Conservation (phyloP, 164 flowering plant genomes). For the Vitis rotundifolia region DNA sequence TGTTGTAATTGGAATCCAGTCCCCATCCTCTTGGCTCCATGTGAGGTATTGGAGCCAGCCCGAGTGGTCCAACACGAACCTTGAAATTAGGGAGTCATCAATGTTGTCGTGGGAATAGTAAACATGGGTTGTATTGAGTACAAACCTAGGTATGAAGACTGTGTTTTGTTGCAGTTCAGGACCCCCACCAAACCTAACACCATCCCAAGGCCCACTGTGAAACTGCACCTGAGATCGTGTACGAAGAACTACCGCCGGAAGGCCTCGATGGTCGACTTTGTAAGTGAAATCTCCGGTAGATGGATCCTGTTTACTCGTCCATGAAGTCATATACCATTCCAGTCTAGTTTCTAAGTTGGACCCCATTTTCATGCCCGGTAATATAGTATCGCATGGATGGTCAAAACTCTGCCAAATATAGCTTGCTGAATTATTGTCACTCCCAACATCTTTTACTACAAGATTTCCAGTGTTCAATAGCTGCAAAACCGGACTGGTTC, state of each 20-base stretch:
- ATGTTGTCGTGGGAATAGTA: not conserved
- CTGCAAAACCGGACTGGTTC: not conserved
- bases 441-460: constrained; percentile 7
- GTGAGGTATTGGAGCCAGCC: constrained; percentile 6
- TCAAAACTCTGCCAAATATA: constrained; percentile 22
- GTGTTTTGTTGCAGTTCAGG: not conserved
- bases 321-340: constrained; percentile 22
- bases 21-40: constrained; percentile 7
- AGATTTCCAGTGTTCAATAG: constrained; percentile 25
- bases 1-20: too few relatives aligned
- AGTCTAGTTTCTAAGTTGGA: constrained; percentile 1
- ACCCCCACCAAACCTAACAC: constrained; percentile 8
- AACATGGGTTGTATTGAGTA: not conserved
- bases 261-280: constrained; percentile 8
- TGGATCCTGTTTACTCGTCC: constrained; percentile 31
- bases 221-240: not conserved
- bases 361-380: constrained; percentile 29
- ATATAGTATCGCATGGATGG: constrained; percentile 15
- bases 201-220: constrained; percentile 33
- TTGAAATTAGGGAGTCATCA: not conserved
- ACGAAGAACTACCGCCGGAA: constrained; percentile 2
- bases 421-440: not conserved
- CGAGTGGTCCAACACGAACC: constrained; percentile 8
- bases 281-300: constrained; percentile 21
- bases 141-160: not conserved